Base-by-base conservation (phyloP, 164 flowering plant species). In the Nymphaea colorata region DNA sequence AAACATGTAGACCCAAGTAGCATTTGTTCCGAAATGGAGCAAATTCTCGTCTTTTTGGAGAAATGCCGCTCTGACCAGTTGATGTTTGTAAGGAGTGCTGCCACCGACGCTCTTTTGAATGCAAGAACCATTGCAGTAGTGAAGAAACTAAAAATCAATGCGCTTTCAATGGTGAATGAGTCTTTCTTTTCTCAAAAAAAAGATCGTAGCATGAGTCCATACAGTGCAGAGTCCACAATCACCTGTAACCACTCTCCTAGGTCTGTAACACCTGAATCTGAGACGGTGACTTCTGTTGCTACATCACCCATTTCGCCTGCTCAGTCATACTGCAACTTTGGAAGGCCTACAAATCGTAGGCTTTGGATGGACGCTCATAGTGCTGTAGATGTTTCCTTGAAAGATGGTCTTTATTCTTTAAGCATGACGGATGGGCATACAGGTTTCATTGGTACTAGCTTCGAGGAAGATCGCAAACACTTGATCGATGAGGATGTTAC, bases 51-150 rank as follows among this genome's bases (percentile, higher is more conserved):
- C 75, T 90, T 81, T 76, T 79, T 92, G 96, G 90, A 95, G 73
- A 90, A 84, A 64, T 89, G 89, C 61, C 83, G 84, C 44, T 71
- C 83, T 64, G 98, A 95, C 76, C 83, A 77, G 62, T 25, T 42
- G 92, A 90, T 17, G 8, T 92, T 79, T 81, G 90, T 92, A 41
- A 83, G 74, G 61, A 93, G 96, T n/a, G 96, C 99, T 68, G 94
- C 98, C 63, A 85, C 73, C 79, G 98, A 95, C 80, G 90, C 96
- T 43, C 67, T 85, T 70, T 90, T 85, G 63, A 88, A 91, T 71
- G 98, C 98, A 25, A 84, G 76, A 74, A 76, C 74, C 70, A 74
- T 93, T 42, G 71, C 72, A 61, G 65, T 76, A 25, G 89, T 80
- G 44, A 78, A 81, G 72, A 80, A 77, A 11, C 67, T 76, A 5